A percentile compares a stretch with the other conserved stretches of the same genome.
These are phyloP conservation scores for Septoria linicola DNA, from an alignment of 2,329 filamentous ascomycete genomes.

Conservation along the genomic window DNA sequence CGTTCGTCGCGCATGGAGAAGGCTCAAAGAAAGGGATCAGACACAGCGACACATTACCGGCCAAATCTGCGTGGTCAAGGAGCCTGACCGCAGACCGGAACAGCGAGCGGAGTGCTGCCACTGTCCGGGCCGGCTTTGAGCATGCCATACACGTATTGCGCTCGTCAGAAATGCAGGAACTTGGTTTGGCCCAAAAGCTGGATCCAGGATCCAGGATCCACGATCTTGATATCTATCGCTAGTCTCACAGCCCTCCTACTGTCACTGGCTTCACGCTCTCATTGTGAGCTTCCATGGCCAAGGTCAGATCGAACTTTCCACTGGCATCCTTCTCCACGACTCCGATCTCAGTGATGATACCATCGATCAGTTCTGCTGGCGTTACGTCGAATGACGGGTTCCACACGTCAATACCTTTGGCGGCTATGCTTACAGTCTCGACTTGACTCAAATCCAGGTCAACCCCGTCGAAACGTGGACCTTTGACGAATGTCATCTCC, in stretches of 20 bases:
- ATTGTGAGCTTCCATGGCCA: slow-evolving; percentile 37
- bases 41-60: too few relatives aligned
- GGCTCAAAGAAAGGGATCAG: too few relatives aligned
- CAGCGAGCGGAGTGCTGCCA: too few relatives aligned
- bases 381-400: slow-evolving; percentile 98
- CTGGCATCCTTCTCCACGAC: slow-evolving; percentile 73
- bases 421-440: slow-evolving; percentile 76
- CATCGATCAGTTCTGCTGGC: slow-evolving; percentile 83
- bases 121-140: too few relatives aligned
- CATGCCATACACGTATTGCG: too few relatives aligned
- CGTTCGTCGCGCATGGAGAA: too few relatives aligned
- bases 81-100: too few relatives aligned
- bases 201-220: too few relatives aligned
- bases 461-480: slow-evolving; percentile 63
- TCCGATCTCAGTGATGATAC: slow-evolving; percentile 88
- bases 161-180: too few relatives aligned
- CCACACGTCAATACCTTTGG: slow-evolving; percentile 78
- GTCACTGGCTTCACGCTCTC: slow-evolving; percentile 37
- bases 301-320: slow-evolving; percentile 61
- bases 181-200: too few relatives aligned
- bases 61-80: too few relatives aligned
- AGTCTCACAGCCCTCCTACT: slow-evolving; percentile 32
- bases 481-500: slow-evolving; percentile 82
- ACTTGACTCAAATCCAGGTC: slow-evolving; percentile 63
- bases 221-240: too few relatives aligned